A percentile compares a stretch with the other conserved stretches of the same genome.
phyloP scores from a whole-genome alignment of 441 rosid species.

The Arabidopsis lyrata region DNA sequence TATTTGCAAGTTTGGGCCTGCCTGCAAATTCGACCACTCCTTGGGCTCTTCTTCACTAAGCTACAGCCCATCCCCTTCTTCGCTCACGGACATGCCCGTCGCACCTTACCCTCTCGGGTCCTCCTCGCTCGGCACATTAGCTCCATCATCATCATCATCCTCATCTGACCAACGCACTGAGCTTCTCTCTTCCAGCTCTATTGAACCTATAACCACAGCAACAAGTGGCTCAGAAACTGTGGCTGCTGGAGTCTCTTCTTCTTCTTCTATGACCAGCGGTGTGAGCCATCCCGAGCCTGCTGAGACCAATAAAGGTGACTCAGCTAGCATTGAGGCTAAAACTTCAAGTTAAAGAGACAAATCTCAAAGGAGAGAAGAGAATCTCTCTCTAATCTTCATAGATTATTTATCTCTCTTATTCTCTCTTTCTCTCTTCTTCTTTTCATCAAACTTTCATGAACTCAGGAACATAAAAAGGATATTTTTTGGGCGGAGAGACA shows the following conservation, averaged over 20 bases:
- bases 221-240: slow-evolving; percentile 51
- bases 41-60: slow-evolving; percentile 57
- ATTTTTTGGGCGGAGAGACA: slow-evolving; percentile 37
- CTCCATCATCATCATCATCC: slow-evolving; percentile 78
- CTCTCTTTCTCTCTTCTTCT: slow-evolving; percentile 36
- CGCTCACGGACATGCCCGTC: slow-evolving; percentile 86
- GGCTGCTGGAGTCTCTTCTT: slow-evolving; percentile 56
- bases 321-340: slow-evolving; percentile 44
- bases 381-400: slow-evolving; percentile 28
- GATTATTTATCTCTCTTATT: slow-evolving; percentile 15
- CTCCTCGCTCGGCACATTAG: slow-evolving; percentile 70
- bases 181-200: slow-evolving; percentile 54
- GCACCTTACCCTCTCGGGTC: slow-evolving; percentile 78
- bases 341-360: slow-evolving; percentile 53
- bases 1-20: slow-evolving; percentile 83
- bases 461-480: slow-evolving; percentile 45
- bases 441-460: slow-evolving; percentile 58
- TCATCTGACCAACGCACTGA: slow-evolving; percentile 72
- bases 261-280: slow-evolving; percentile 50
- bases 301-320: slow-evolving; percentile 32
- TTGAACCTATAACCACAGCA: slow-evolving; percentile 52
- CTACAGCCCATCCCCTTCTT: slow-evolving; percentile 90
- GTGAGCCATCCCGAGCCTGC: slow-evolving; percentile 39
- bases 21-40: slow-evolving; percentile 90
- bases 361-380: slow-evolving; percentile 41